Percentiles rank a stretch among this genome's conserved stretches.
Evolutionary conservation across 2,329 filamentous ascomycete species (phyloP).

Genomic region (Venturia carpophila): DNA sequence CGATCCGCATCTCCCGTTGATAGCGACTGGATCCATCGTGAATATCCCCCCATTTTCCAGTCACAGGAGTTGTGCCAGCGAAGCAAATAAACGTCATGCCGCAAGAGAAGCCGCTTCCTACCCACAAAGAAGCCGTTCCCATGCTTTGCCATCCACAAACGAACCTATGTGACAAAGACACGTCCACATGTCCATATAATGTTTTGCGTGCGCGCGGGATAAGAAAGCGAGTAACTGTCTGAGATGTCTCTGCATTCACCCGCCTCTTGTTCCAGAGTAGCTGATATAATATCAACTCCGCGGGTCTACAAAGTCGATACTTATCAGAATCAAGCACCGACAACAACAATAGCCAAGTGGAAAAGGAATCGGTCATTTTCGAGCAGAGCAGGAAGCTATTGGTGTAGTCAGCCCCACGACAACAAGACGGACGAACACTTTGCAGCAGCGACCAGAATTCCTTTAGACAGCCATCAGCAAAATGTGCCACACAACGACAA

Average conservation of each 20-base stretch:
- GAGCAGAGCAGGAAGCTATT: background rate
- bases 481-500: conserved; percentile 9
- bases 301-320: background rate
- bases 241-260: conserved; percentile 7
- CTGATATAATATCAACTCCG: background rate
- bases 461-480: background rate
- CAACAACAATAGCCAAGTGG: background rate
- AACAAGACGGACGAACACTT: background rate
- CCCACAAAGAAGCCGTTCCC: conserved; percentile 5
- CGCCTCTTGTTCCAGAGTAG: background rate
- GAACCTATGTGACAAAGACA: background rate
- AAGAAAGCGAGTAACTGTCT: background rate
- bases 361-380: background rate
- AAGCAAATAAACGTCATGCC: background rate
- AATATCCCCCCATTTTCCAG: background rate
- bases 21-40: background rate
- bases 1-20: background rate
- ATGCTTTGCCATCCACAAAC: conserved; percentile 7
- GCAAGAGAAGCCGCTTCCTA: background rate
- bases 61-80: background rate
- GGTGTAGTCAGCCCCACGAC: background rate
- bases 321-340: background rate
- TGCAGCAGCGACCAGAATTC: background rate
- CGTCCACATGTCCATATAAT: background rate
- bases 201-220: background rate